These are phyloP conservation scores for Limonium bicolor DNA, from an alignment of 148 eudicot genomes.

Conservation along the genomic window DNA sequence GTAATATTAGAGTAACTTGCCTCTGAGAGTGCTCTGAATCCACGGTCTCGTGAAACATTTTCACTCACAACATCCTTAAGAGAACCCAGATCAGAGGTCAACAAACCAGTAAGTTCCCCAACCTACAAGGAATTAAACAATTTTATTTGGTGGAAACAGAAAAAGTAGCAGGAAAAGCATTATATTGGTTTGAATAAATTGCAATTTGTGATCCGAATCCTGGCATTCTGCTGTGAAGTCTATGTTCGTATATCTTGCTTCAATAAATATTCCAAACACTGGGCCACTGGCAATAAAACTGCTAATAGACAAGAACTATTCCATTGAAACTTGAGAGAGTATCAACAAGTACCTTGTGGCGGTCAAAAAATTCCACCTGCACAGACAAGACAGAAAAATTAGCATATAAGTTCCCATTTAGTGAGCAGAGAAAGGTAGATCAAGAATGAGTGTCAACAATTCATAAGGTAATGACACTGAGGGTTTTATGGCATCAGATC, in stretches of 20 bases:
- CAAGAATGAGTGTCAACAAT: not conserved
- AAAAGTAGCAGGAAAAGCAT: not conserved
- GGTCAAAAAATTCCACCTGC: constrained; percentile 93
- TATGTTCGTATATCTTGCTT: too few species aligned
- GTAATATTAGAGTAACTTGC: constrained; percentile 84
- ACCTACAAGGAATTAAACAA: constrained; percentile 31
- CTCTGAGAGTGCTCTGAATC: constrained; percentile 97
- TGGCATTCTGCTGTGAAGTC: too few species aligned
- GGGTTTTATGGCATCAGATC: too few species aligned
- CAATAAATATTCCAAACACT: too few species aligned
- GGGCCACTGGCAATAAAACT: too few species aligned
- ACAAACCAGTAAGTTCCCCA: constrained; percentile 85
- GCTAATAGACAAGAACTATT: too few species aligned
- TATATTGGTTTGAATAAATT: not conserved
- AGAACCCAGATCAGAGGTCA: constrained; percentile 95
- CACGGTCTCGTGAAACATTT: constrained; percentile 88
- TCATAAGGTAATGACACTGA: too few species aligned
- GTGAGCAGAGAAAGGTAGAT: not conserved
- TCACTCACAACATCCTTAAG: constrained; percentile 75
- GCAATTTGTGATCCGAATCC: too few species aligned
- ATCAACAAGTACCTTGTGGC: constrained; percentile 91
- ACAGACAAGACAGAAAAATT: constrained; percentile 10
- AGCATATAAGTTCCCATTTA: not conserved
- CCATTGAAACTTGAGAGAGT: too few species aligned
- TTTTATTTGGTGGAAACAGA: constrained; percentile 1